phyloP scores from a whole-genome alignment of 805 yeast genomes.

The Schizosaccharomyces osmophilus region DNA sequence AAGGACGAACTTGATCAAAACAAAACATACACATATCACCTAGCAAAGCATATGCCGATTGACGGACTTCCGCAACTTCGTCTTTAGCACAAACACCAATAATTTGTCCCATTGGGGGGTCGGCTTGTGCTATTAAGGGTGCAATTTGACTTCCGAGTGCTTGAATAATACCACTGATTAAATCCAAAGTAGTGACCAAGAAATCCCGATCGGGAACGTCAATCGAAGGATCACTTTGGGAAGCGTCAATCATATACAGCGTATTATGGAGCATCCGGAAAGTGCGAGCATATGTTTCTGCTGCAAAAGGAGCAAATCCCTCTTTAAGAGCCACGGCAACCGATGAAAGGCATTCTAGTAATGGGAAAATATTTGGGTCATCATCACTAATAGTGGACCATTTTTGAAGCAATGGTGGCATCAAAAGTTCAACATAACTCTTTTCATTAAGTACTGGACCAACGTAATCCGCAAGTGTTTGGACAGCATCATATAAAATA shows the following conservation, averaged over 20 bases:
- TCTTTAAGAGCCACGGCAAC: conserved; percentile 75
- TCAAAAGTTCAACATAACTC: conserved; percentile 30
- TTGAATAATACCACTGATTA: conserved; percentile 79
- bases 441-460: conserved; percentile 33
- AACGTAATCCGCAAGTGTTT: conserved; percentile 61
- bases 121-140: conserved; percentile 4
- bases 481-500: conserved; percentile 70
- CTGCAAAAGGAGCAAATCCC: conserved; percentile 67
- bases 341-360: conserved; percentile 75
- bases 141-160: conserved; percentile 35
- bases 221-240: conserved; percentile 32
- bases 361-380: conserved; percentile 73
- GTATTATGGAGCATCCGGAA: conserved; percentile 41
- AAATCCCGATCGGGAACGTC: conserved; percentile 70
- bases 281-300: conserved; percentile 63
- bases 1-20: conserved; percentile 18
- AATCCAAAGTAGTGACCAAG: conserved; percentile 65
- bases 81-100: conserved; percentile 51
- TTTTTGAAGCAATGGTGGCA: conserved; percentile 61
- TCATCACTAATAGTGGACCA: conserved; percentile 59
- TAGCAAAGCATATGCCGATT: conserved; percentile 64
- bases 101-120: conserved; percentile 28
- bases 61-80: conserved; percentile 68
- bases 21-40: conserved; percentile 67
- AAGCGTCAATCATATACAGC: conserved; percentile 38